Base-by-base conservation (phyloP, 2,329 filamentous ascomycete species). In the Penicillium paneum region DNA sequence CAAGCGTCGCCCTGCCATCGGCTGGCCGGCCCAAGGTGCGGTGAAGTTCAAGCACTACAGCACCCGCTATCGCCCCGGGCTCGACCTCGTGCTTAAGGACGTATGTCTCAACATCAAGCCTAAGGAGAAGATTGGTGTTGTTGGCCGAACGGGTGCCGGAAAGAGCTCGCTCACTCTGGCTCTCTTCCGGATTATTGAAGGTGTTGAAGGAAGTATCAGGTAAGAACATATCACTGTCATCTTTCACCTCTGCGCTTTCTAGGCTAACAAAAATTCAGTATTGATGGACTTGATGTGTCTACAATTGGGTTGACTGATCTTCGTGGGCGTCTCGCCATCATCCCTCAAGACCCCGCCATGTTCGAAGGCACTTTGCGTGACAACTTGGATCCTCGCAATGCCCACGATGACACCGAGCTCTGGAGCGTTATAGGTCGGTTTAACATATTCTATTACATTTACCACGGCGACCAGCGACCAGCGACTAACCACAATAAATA, bases 91-190 rank as follows among this genome's bases (percentile, higher is more conserved):
- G 52, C 81, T 99, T 63, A 97, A 95, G 80, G 89, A 97, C 69
- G 86, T 99, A 75, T 93, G 84, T 66, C 79, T 99, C 13, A 86
- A 91, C 70, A 96, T 99, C 79, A 95, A 96, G 77, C 87, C 93
- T 5, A 91, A 92, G 68, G 94, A 99, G 79, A 99, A 97, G 81
- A 94, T 99, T 71, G 94, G 94, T 57, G 92, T 99, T 11, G 94
- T 99, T 31, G 94, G 94, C 52, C 88, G 94, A 45, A 99, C 94
- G 0, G 94, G 94, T 50, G 94, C 94, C 31, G 94, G 94, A 69
- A 99, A 99, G 78, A 96, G 90, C 57, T 96, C 91, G 10, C 78
- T 99, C 58, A 97, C 94, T 0, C 80, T 99, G 58, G 87, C 94
- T 2, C 79, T 99, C 19, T 99, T 99, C 83, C 86, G 95, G 49